A percentile compares a stretch with the other conserved stretches of the same genome.
These are phyloP conservation scores for Hanseniaspora nectarophila DNA, from an alignment of 805 yeast genomes.

Conservation along the genomic window DNA sequence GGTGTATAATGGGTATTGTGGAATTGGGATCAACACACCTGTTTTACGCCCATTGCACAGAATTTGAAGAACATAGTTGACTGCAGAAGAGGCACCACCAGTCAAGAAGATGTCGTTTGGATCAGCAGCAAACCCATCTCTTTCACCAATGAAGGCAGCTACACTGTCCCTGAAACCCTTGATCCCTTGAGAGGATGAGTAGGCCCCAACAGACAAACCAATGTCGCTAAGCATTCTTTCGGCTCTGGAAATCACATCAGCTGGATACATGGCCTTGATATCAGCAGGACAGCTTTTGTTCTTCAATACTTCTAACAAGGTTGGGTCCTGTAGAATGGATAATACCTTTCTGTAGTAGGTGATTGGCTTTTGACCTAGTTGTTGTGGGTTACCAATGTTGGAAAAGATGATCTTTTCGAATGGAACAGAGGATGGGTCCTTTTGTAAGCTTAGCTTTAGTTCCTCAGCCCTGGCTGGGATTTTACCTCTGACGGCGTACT, in stretches of 20 bases:
- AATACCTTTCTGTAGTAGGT: constrained; percentile 91
- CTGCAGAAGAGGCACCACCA: constrained; percentile 92
- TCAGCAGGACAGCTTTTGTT: constrained; percentile 24
- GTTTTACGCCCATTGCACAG: constrained; percentile 55
- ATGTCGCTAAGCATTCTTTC: constrained; percentile 43
- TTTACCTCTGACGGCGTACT: constrained; percentile 91
- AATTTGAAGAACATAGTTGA: constrained; percentile 61
- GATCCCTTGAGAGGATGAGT: constrained; percentile 87
- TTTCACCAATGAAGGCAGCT: constrained; percentile 61
- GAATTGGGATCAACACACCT: constrained; percentile 87
- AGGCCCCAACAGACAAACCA: constrained; percentile 81
- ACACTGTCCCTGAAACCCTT: constrained; percentile 58
- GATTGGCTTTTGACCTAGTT: constrained; percentile 82
- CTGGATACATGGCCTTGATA: constrained; percentile 32
- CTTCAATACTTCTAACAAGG: constrained; percentile 32
- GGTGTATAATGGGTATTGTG: constrained; percentile 94
- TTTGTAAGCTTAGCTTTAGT: constrained; percentile 43
- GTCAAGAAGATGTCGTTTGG: constrained; percentile 73
- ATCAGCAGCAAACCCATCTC: constrained; percentile 64
- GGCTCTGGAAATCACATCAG: constrained; percentile 70
- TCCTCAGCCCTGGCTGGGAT: constrained; percentile 92
- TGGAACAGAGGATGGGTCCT: constrained; percentile 54
- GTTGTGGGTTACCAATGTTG: constrained; percentile 97
- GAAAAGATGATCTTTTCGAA: constrained; percentile 72
- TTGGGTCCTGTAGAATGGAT: constrained; percentile 77